Conservation (phyloP, 2,329 filamentous ascomycete genomes). For the Dactylellina haptotyla region DNA sequence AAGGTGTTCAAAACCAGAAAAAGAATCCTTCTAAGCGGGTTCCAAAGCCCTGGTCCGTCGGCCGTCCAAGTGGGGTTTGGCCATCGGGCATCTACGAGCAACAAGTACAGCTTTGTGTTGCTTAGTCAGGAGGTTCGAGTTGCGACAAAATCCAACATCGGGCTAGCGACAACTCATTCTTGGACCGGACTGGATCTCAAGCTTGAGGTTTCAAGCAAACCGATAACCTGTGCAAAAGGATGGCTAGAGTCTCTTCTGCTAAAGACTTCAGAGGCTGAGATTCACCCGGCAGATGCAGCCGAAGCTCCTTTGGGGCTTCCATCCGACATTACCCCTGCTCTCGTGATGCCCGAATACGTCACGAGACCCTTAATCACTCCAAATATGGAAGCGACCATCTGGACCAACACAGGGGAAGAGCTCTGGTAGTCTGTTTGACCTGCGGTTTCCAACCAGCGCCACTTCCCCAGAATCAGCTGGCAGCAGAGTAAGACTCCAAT, state of each 20-base stretch:
- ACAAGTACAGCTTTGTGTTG: no score
- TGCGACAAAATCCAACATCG: no score
- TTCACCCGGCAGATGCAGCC: not conserved
- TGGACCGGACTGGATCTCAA: no score
- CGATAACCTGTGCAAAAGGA: no score
- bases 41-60: not conserved
- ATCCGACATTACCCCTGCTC: not conserved
- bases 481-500: not conserved
- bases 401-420: conserved; percentile 22
- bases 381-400: conserved; percentile 7
- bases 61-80: conserved; percentile 8
- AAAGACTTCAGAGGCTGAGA: not conserved
- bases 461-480: conserved; percentile 9
- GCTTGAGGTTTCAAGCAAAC: no score
- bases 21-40: not conserved
- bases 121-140: no score
- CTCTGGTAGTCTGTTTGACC: not conserved
- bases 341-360: conserved; percentile 1
- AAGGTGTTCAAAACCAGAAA: no score
- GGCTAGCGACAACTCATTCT: no score
- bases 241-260: no score
- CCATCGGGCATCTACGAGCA: not conserved
- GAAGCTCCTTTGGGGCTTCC: not conserved
- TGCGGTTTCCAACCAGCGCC: no score
- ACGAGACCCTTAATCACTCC: conserved; percentile 10